Evolutionary conservation across 495 filamentous ascomycete species (phyloP), one percentile per base, ranked within the genome.

Genomic region (Massariosphaeria phaeospora): DNA sequence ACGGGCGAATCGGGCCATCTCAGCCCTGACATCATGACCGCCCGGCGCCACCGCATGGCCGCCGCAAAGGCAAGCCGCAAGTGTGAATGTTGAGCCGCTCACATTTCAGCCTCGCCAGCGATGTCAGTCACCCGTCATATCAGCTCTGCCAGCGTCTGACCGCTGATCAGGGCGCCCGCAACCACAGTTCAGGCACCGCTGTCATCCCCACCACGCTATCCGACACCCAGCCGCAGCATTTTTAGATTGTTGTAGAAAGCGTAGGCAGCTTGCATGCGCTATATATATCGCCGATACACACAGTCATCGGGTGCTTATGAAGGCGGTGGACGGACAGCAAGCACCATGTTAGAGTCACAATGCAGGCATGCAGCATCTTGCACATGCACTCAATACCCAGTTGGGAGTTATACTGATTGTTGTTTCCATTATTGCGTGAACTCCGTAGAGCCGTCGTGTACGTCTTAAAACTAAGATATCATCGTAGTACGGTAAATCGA

Each of bases 11-110:
- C 10, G 38, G 2, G 38, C 38, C n/a, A 17, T 17, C 36, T 10
- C 17, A 12, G 50, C 40, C 50, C 50, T 53, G 50, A 53, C 50
- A 45, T 53, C 38, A 43, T 40, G 2, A 21, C 12, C 18, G 17
- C 41, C 13, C 41, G n/a, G 24, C 21, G 10, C 48, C 48, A 52
- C 36, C 34, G 20, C 34, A 31, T 33, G 24, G 23, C 24, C 13
- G 17, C 43, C 12, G 27, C 12, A 10, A 33, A 33, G 30, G 8
- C 30, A n/a, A 33, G 20, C 35, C 21, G 40, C 40, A 15, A 44
- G 9, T 10, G 11, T 23, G 26, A 21, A 18, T 8, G 6, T 20
- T 25, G 15, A 35, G 18, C 46, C 46, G 29, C 29, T 9, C 20
- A 5, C 13, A 21, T 13, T 30, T 47, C 43, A 47, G 43, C 43